phyloP scores from a whole-genome alignment of 345 rosid genomes.

The Adansonia digitata region DNA sequence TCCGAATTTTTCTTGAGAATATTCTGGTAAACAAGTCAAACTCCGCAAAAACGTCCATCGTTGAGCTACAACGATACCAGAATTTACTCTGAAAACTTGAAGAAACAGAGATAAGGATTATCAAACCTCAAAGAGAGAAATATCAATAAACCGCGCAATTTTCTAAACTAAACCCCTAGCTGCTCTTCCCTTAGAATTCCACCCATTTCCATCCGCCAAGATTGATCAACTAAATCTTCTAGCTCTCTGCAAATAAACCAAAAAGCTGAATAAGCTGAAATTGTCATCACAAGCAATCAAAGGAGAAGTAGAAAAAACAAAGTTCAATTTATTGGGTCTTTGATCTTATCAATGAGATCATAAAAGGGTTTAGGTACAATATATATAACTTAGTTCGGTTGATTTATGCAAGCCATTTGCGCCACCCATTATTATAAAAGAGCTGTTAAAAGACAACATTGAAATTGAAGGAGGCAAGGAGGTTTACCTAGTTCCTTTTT shows the following conservation, averaged over 20 bases:
- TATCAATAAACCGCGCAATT: neutral
- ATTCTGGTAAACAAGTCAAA: neutral
- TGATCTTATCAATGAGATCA: constrained; percentile 5
- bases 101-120: neutral
- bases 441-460: neutral
- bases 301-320: neutral
- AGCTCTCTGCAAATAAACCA: constrained; percentile 52
- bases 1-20: neutral
- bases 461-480: neutral
- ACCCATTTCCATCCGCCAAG: constrained; percentile 94
- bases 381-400: constrained; percentile 1
- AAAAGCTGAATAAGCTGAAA: constrained; percentile 6
- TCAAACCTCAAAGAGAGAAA: constrained; percentile 23
- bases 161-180: constrained; percentile 32
- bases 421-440: neutral
- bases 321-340: constrained; percentile 7
- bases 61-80: neutral
- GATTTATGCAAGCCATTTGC: neutral
- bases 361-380: neutral
- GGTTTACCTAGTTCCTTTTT: neutral
- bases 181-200: constrained; percentile 62
- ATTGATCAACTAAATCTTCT: constrained; percentile 63
- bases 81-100: neutral
- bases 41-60: neutral
- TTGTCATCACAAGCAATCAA: neutral